Percentiles rank a stretch among this genome's conserved stretches.
Evolutionary conservation across 1,284 basidiomycete genomes (phyloP).

Genomic region (Ceratobasidium sp.): DNA sequence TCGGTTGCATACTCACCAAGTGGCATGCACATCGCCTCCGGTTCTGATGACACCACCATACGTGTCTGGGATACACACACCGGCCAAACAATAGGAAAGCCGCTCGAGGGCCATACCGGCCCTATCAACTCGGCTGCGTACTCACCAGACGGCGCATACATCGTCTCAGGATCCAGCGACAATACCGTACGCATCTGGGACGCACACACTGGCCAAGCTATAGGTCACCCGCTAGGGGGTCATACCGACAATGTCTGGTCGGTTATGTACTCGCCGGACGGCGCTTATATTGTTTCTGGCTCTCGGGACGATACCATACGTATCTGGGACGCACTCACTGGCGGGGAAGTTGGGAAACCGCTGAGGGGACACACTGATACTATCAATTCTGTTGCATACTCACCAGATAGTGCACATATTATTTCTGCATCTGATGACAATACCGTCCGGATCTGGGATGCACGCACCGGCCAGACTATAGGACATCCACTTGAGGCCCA

Average conservation of each 20-base stretch:
- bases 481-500: slow-evolving; percentile 1
- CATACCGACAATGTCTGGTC: slow-evolving; percentile 14
- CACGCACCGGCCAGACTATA: background rate
- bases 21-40: slow-evolving; percentile 40
- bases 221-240: background rate
- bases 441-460: slow-evolving; percentile 15
- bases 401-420: slow-evolving; percentile 20
- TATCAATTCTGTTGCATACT: slow-evolving; percentile 4
- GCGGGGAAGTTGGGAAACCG: background rate
- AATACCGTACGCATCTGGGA: no score
- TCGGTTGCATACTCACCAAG: slow-evolving; percentile 42
- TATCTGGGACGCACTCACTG: slow-evolving; percentile 31
- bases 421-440: slow-evolving; percentile 7
- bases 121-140: slow-evolving; percentile 35
- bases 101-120: slow-evolving; percentile 12
- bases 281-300: slow-evolving; percentile 10
- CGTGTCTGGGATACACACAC: slow-evolving; percentile 33
- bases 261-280: slow-evolving; percentile 38
- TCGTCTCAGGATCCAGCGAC: no score
- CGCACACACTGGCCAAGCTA: no score
- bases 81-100: background rate
- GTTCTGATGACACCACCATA: slow-evolving; percentile 26
- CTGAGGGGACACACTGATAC: slow-evolving; percentile 7
- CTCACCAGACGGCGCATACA: no score
- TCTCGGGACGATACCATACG: slow-evolving; percentile 36